phyloP scores from a whole-genome alignment of 2,329 filamentous ascomycete species.

The Diaporthe caulivora region DNA sequence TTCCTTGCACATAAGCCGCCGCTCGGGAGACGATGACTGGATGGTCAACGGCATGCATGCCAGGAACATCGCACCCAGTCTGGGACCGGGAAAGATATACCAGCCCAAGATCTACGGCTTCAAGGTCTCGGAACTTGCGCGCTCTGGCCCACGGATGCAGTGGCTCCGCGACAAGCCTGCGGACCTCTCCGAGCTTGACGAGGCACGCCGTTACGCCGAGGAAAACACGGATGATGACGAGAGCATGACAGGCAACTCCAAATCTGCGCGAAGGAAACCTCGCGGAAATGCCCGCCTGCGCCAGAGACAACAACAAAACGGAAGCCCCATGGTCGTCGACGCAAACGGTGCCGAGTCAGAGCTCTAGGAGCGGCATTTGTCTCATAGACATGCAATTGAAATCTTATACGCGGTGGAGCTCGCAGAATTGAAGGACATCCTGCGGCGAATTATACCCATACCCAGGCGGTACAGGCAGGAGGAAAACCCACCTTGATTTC shows the following conservation, averaged over 20 bases:
- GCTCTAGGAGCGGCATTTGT: conserved; percentile 51
- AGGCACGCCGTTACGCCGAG: conserved; percentile 70
- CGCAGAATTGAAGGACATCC: background rate
- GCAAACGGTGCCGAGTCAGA: conserved; percentile 70
- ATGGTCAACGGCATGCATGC: conserved; percentile 89
- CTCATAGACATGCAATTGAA: background rate
- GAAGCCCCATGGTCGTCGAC: conserved; percentile 69
- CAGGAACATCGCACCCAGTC: conserved; percentile 87
- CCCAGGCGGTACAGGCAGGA: too few relatives aligned
- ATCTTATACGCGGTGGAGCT: background rate
- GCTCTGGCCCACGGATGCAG: conserved; percentile 94
- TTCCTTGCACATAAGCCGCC: conserved; percentile 47
- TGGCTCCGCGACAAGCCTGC: conserved; percentile 90
- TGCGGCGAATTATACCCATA: background rate
- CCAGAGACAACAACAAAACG: conserved; percentile 62
- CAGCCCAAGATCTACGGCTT: conserved; percentile 98
- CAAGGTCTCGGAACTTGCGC: conserved; percentile 89
- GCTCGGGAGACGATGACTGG: conserved; percentile 55
- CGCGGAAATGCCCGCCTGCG: conserved; percentile 57
- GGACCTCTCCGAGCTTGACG: conserved; percentile 86
- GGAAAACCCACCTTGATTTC: too few relatives aligned
- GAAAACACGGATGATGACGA: conserved; percentile 70
- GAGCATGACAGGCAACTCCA: conserved; percentile 58
- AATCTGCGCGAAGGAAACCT: conserved; percentile 58
- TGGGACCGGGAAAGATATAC: conserved; percentile 87